Evolutionary conservation across 2,329 filamentous ascomycete species (phyloP).

Genomic region (Cladophialophora yegresii): DNA sequence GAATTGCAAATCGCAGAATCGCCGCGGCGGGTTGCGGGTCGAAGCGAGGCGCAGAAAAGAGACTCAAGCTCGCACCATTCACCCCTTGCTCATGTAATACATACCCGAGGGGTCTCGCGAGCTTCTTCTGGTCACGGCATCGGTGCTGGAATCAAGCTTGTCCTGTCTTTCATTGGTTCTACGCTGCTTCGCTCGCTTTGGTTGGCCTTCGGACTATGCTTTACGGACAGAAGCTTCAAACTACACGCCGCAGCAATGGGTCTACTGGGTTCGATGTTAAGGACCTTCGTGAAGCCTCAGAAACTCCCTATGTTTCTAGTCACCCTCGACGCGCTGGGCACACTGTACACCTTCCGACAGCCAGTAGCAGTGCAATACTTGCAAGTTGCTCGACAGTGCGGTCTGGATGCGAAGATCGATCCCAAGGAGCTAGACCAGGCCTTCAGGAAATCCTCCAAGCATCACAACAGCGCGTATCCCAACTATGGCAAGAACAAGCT

Average conservation of each 20-base stretch:
- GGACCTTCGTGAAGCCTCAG: neutral
- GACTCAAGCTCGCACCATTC: neutral
- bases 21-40: conserved; percentile 5
- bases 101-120: no score
- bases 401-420: conserved; percentile 37
- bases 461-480: conserved; percentile 40
- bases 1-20: conserved; percentile 17
- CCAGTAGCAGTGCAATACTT: conserved; percentile 48
- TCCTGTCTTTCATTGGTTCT: neutral
- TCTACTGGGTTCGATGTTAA: conserved; percentile 15
- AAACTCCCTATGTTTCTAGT: conserved; percentile 41
- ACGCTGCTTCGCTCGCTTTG: neutral
- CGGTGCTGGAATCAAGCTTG: neutral
- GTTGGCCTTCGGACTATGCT: neutral
- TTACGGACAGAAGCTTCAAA: neutral
- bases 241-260: conserved; percentile 5
- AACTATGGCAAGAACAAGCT: conserved; percentile 50
- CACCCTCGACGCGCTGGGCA: conserved; percentile 51
- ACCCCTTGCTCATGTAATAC: neutral
- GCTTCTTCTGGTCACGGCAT: conserved; percentile 13
- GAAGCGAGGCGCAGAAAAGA: conserved; percentile 4
- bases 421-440: conserved; percentile 38
- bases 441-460: conserved; percentile 44
- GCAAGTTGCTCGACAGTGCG: conserved; percentile 43
- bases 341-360: conserved; percentile 47